These are phyloP conservation scores for Cystobasidium pallidum DNA, from an alignment of 1,284 basidiomycete species.

Conservation along the genomic window DNA sequence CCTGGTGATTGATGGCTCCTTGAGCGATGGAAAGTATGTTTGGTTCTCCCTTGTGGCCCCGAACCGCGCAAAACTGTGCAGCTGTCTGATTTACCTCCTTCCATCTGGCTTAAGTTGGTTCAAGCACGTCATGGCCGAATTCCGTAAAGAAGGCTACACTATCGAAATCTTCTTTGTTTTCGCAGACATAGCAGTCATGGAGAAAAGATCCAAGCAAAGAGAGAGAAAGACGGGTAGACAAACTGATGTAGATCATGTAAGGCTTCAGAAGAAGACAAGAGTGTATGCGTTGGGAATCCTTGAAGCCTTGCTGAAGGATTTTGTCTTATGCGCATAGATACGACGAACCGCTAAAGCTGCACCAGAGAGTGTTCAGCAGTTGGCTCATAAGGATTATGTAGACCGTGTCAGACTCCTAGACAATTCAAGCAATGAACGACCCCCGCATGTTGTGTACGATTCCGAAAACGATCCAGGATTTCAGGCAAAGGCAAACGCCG, in stretches of 20 bases:
- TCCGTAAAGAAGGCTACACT: conserved; percentile 47
- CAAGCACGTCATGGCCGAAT: conserved; percentile 49
- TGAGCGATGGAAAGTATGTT: conserved; percentile 48
- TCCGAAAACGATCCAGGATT: conserved; percentile 48
- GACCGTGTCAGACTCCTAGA: conserved; percentile 50
- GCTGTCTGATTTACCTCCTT: too few species aligned
- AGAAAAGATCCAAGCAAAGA: conserved; percentile 47
- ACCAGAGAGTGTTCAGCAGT: conserved; percentile 48
- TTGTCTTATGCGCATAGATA: conserved; percentile 46
- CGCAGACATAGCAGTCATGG: conserved; percentile 50
- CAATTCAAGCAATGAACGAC: conserved; percentile 49
- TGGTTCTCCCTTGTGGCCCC: not conserved
- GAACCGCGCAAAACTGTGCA: too few species aligned
- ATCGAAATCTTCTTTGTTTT: conserved; percentile 53
- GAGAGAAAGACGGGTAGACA: conserved; percentile 50
- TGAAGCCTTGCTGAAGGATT: too few species aligned
- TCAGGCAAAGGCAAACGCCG: conserved; percentile 21
- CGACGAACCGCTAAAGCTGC: conserved; percentile 46
- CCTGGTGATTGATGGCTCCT: conserved; percentile 51
- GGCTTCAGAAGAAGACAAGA: not conserved
- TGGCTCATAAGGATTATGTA: conserved; percentile 47
- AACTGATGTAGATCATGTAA: conserved; percentile 35
- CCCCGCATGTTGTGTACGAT: conserved; percentile 49
- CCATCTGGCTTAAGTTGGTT: conserved; percentile 45
- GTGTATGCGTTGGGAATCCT: too few species aligned